A percentile compares a stretch with the other conserved stretches of the same genome.
phyloP scores from a whole-genome alignment of 2,329 filamentous ascomycete species.

The Aaosphaeria pasadenensis region DNA sequence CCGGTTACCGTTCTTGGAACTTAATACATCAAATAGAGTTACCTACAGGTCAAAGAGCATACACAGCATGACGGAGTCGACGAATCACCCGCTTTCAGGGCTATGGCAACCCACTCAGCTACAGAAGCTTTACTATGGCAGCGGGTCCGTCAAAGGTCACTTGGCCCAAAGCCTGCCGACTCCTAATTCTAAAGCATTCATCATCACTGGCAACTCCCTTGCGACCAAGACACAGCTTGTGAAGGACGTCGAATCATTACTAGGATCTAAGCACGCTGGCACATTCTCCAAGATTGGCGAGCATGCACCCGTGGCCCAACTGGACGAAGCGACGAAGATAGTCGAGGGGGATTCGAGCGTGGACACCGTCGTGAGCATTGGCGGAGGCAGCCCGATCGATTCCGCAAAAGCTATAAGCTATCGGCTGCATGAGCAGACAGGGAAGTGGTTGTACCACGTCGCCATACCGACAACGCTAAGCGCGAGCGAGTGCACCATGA shows the following conservation, averaged over 20 bases:
- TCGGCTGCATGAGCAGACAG: conserved; percentile 30
- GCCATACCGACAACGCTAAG: conserved; percentile 41
- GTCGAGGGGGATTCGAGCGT: conserved; percentile 46
- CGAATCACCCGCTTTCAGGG: conserved; percentile 45
- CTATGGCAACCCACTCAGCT: conserved; percentile 52
- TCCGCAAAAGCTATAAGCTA: conserved; percentile 37
- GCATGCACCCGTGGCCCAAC: conserved; percentile 54
- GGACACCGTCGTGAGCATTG: conserved; percentile 55
- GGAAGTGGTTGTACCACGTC: conserved; percentile 37
- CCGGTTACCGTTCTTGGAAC: neutral
- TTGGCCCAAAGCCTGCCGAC: conserved; percentile 45
- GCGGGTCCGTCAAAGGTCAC: conserved; percentile 46
- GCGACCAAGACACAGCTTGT: conserved; percentile 54
- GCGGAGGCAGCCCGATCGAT: conserved; percentile 56
- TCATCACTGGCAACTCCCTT: conserved; percentile 55
- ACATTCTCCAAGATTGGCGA: conserved; percentile 56
- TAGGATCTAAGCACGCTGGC: conserved; percentile 49
- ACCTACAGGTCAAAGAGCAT: conserved; percentile 5
- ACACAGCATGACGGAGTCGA: conserved; percentile 41
- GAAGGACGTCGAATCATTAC: conserved; percentile 48
- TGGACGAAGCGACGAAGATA: conserved; percentile 51
- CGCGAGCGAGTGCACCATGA: conserved; percentile 55
- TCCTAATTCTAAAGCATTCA: conserved; percentile 52
- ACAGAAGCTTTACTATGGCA: conserved; percentile 50
- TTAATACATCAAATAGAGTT: neutral